Base-by-base conservation (phyloP, 805 yeast genomes). In the Limtongozyma cylindracea region DNA sequence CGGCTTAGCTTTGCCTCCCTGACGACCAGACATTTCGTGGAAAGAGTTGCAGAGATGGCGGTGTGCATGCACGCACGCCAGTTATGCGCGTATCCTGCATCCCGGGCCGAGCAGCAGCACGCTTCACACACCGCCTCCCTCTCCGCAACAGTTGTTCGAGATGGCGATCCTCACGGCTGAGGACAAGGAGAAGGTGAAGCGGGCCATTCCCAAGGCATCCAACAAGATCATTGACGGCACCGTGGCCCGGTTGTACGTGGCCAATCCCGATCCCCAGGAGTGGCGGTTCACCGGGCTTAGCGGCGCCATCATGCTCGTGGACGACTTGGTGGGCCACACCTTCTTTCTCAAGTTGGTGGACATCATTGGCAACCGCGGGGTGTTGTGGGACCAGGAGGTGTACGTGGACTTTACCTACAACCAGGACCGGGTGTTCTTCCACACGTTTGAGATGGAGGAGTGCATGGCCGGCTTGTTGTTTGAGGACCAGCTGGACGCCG, bases 11-110 rank as follows among this genome's bases (percentile, higher is more conserved):
- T 82, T 82, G 40, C 95, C 95, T 42, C 95, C 95, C 58, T 82
- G 94, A 56, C 94, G 80, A 38, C 92, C 80, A 22, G 93, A 78
- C 93, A 80, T 78, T n/a, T n/a, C n/a, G n/a, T n/a, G n/a, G n/a
- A n/a, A n/a, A n/a, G n/a, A n/a, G n/a, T n/a, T n/a, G n/a, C n/a
- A n/a, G n/a, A n/a, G n/a, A n/a, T n/a, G n/a, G n/a, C n/a, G n/a
- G n/a, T n/a, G n/a, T n/a, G n/a, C n/a, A n/a, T n/a, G n/a, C n/a
- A n/a, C n/a, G n/a, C n/a, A n/a, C n/a, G n/a, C n/a, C n/a, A n/a
- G n/a, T n/a, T n/a, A n/a, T n/a, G n/a, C n/a, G n/a, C n/a, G n/a
- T n/a, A n/a, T n/a, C n/a, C n/a, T n/a, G n/a, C n/a, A n/a, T n/a
- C n/a, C n/a, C n/a, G n/a, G n/a, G n/a, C n/a, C n/a, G n/a, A n/a